phyloP scores from a whole-genome alignment of 495 filamentous ascomycete genomes.

The Neurospora tetrasperma region DNA sequence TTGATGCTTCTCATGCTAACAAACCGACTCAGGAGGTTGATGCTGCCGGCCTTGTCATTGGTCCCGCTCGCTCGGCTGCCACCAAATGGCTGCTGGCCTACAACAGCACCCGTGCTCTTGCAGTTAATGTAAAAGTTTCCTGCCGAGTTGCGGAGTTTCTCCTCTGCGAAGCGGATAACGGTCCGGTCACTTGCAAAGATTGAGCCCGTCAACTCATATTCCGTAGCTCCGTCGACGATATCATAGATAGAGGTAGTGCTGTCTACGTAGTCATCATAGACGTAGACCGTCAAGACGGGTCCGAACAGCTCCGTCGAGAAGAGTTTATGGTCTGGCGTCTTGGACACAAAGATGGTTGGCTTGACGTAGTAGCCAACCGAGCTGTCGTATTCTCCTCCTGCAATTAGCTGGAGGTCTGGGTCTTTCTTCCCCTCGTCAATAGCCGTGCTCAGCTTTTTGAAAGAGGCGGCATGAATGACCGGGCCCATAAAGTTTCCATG shows the following conservation, averaged over 20 bases:
- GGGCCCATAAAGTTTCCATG: slow-evolving; percentile 66
- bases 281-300: slow-evolving; percentile 56
- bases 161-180: slow-evolving; percentile 57
- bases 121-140: slow-evolving; percentile 93
- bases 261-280: slow-evolving; percentile 56
- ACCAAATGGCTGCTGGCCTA: slow-evolving; percentile 88
- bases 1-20: slow-evolving; percentile 79
- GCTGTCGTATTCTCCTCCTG: slow-evolving; percentile 60
- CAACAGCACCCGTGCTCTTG: slow-evolving; percentile 86
- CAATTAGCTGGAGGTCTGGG: slow-evolving; percentile 48
- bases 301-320: slow-evolving; percentile 70
- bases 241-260: slow-evolving; percentile 47
- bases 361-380: slow-evolving; percentile 59
- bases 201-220: slow-evolving; percentile 71
- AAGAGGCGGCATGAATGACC: slow-evolving; percentile 63
- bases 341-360: slow-evolving; percentile 60
- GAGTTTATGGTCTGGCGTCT: slow-evolving; percentile 51
- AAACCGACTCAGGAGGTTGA: slow-evolving; percentile 64
- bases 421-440: slow-evolving; percentile 64
- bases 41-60: slow-evolving; percentile 84
- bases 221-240: slow-evolving; percentile 52
- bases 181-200: slow-evolving; percentile 66
- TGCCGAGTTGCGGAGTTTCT: slow-evolving; percentile 63
- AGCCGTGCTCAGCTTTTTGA: slow-evolving; percentile 55
- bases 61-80: slow-evolving; percentile 79